These are phyloP conservation scores for Trichophyton schoenleinii DNA, from an alignment of 2,329 filamentous ascomycete species.

Conservation along the genomic window DNA sequence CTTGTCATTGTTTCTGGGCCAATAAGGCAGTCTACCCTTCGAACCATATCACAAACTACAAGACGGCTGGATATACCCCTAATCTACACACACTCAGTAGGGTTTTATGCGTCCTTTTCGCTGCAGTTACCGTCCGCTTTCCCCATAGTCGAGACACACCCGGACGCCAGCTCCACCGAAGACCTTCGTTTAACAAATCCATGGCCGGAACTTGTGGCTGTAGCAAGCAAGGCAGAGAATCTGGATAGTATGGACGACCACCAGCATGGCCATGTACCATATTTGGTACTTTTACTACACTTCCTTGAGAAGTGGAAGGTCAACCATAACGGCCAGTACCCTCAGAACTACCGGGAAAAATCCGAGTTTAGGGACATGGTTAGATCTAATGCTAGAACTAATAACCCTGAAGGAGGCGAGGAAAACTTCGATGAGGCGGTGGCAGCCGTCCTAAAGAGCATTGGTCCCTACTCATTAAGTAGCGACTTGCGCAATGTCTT, in stretches of 20 bases:
- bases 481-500: constrained; percentile 67
- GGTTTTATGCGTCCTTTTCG: constrained; percentile 86
- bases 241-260: constrained; percentile 61
- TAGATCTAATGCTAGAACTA: constrained; percentile 51
- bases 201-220: constrained; percentile 67
- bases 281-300: constrained; percentile 68
- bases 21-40: constrained; percentile 41
- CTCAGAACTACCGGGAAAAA: constrained; percentile 73
- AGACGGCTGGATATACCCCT: constrained; percentile 54
- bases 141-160: constrained; percentile 90
- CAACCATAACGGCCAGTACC: constrained; percentile 53
- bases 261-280: constrained; percentile 84
- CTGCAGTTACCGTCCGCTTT: constrained; percentile 65
- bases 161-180: constrained; percentile 69
- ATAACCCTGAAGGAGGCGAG: constrained; percentile 73
- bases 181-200: constrained; percentile 75
- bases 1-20: constrained; percentile 51
- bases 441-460: constrained; percentile 74
- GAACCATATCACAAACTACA: constrained; percentile 39
- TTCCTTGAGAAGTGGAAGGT: constrained; percentile 72
- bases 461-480: constrained; percentile 56
- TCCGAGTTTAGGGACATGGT: constrained; percentile 64
- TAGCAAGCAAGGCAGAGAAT: constrained; percentile 51
- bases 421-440: constrained; percentile 95
- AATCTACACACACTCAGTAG: constrained; percentile 74